These are phyloP conservation scores for Seiridium cupressi DNA, from an alignment of 2,329 filamentous ascomycete genomes.

Conservation along the genomic window DNA sequence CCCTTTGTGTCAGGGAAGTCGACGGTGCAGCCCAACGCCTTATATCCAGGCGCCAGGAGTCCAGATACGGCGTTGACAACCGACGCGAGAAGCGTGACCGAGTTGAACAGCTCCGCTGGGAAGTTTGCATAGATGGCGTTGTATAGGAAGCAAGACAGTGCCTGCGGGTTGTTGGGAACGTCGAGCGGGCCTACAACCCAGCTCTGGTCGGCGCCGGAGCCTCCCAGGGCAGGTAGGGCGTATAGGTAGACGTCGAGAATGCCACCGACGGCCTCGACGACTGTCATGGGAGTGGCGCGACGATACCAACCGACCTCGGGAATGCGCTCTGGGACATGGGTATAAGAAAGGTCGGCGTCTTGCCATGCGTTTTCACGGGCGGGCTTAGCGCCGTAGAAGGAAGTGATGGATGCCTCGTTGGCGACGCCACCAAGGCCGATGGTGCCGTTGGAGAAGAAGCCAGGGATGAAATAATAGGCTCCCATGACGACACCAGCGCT, in stretches of 20 bases:
- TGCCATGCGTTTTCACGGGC: constrained; percentile 7
- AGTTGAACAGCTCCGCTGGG: constrained; percentile 11
- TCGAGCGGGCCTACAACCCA: constrained; percentile 12
- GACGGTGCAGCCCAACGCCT: constrained; percentile 12
- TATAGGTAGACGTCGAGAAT: constrained; percentile 13
- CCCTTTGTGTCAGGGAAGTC: constrained; percentile 10
- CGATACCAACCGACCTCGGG: constrained; percentile 13
- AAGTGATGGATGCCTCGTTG: constrained; percentile 16
- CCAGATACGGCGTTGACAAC: constrained; percentile 10
- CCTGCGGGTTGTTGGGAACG: constrained; percentile 12
- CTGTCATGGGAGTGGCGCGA: constrained; percentile 12
- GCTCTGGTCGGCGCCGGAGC: constrained; percentile 10
- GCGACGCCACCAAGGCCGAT: constrained; percentile 12
- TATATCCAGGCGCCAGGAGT: constrained; percentile 10
- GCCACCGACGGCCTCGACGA: constrained; percentile 11
- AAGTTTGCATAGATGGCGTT: constrained; percentile 14
- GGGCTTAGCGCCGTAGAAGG: constrained; percentile 16
- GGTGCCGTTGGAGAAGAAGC: constrained; percentile 15
- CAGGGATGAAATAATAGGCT: constrained; percentile 14
- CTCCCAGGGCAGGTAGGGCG: constrained; percentile 11
- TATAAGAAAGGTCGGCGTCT: constrained; percentile 11
- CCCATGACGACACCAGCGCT: constrained; percentile 13
- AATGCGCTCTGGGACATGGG: constrained; percentile 13
- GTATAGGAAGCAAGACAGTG: constrained; percentile 14
- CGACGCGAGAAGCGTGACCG: constrained; percentile 3